phyloP scores from a whole-genome alignment of 495 filamentous ascomycete species.

The Penicillium maclennaniae region DNA sequence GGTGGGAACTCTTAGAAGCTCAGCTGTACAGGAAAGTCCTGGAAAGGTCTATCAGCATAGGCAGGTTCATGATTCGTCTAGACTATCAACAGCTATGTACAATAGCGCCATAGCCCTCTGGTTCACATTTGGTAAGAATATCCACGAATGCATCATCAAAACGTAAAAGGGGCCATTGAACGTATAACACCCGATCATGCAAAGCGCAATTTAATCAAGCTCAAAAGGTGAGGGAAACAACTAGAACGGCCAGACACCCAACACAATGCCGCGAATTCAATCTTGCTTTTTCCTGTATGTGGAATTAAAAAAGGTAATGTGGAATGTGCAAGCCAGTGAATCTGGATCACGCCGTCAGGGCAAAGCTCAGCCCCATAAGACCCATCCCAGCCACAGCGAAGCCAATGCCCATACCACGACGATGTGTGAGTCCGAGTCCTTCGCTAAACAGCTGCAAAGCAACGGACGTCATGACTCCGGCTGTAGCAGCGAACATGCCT shows the following conservation, averaged over 20 bases:
- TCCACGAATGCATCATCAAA: not conserved
- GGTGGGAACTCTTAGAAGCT: not conserved
- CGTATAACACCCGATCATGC: not conserved
- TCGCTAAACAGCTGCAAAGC: conserved; percentile 87
- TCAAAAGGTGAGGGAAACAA: not conserved
- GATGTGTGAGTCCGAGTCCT: conserved; percentile 76
- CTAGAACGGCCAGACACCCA: not conserved
- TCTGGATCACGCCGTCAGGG: conserved; percentile 58
- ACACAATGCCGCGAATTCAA: not conserved
- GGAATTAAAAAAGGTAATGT: conserved; percentile 1
- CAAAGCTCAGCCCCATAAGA: conserved; percentile 80
- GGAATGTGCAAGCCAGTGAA: not conserved
- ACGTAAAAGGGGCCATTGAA: not conserved
- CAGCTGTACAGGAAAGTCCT: not conserved
- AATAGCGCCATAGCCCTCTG: not conserved
- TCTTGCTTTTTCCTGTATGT: conserved; percentile 3
- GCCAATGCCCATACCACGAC: conserved; percentile 69
- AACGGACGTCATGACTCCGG: conserved; percentile 93
- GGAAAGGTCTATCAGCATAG: not conserved
- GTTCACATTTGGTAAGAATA: not conserved
- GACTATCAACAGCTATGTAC: not conserved
- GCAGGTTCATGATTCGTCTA: not conserved
- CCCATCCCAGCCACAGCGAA: conserved; percentile 91
- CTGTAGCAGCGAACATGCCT: conserved; percentile 81
- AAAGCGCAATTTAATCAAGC: not conserved